phyloP scores from a whole-genome alignment of 2,329 filamentous ascomycete species.

The Venturia effusa region DNA sequence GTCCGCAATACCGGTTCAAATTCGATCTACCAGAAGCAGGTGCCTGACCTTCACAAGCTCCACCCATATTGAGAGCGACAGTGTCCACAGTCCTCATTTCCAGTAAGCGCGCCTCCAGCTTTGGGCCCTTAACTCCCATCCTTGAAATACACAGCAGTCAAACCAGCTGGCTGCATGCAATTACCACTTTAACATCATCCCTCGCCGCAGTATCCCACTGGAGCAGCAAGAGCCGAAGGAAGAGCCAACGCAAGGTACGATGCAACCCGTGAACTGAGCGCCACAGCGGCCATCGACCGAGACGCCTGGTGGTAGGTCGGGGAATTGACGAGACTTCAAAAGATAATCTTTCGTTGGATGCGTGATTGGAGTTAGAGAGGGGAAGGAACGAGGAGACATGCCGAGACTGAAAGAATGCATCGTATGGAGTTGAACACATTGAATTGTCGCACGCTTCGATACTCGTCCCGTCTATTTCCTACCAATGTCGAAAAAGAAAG shows the following conservation, averaged over 20 bases:
- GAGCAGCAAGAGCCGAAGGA: conserved; percentile 8
- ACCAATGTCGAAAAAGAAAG: no score
- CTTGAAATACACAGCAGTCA: not conserved
- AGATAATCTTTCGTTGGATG: not conserved
- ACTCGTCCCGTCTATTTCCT: no score
- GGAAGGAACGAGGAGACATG: not conserved
- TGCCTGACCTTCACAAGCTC: not conserved
- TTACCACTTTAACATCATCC: not conserved
- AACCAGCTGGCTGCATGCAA: not conserved
- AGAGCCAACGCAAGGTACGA: not conserved
- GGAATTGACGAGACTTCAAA: not conserved
- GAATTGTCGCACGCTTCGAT: not conserved
- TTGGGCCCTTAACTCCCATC: conserved; percentile 5
- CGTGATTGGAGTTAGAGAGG: not conserved
- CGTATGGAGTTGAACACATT: not conserved
- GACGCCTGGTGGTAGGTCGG: not conserved
- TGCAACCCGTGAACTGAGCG: not conserved
- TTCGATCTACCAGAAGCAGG: not conserved
- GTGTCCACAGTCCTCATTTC: conserved; percentile 1
- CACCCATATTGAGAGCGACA: conserved; percentile 6
- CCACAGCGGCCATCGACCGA: conserved; percentile 3
- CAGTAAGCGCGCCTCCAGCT: not conserved
- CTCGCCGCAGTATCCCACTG: conserved; percentile 6
- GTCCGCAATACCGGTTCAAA: conserved; percentile 6
- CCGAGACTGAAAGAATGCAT: not conserved